Evolutionary conservation across 768 basidiomycete species (phyloP).

Genomic region (Termitomyces bulborhizus): DNA sequence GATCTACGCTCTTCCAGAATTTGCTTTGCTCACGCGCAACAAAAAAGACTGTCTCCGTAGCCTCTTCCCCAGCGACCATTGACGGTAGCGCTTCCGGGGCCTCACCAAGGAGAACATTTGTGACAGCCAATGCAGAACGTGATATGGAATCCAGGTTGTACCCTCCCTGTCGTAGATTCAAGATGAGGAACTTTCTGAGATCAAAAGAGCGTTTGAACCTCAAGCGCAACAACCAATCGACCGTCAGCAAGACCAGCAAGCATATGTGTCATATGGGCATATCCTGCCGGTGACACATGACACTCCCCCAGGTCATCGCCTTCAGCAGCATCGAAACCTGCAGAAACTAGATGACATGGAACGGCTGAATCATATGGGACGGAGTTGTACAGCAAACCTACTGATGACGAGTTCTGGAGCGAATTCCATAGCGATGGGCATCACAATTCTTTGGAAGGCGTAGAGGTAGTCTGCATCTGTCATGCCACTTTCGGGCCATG

Average conservation of each 20-base stretch:
- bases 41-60: constrained; percentile 85
- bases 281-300: constrained; percentile 85
- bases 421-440: constrained; percentile 98
- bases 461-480: constrained; percentile 94
- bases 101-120: constrained; percentile 84
- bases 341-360: constrained; percentile 62
- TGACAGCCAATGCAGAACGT: constrained; percentile 80
- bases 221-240: constrained; percentile 86
- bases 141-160: constrained; percentile 92
- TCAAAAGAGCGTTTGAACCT: constrained; percentile 43
- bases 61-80: constrained; percentile 70
- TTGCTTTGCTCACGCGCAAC: constrained; percentile 85
- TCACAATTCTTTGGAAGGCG: constrained; percentile 91
- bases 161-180: constrained; percentile 60
- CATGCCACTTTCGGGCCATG: constrained; percentile 88
- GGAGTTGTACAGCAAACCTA: constrained; percentile 31
- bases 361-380: not conserved
- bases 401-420: constrained; percentile 94
- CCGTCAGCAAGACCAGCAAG: constrained; percentile 83
- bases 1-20: constrained; percentile 86
- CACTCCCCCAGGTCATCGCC: constrained; percentile 93
- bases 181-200: not conserved
- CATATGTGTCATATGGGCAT: constrained; percentile 99
- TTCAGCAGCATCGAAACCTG: constrained; percentile 94
- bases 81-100: constrained; percentile 71